A percentile compares a stretch with the other conserved stretches of the same genome.
phyloP scores from a whole-genome alignment of 2,329 filamentous ascomycete genomes.

The Allantophomopsis cytisporea region DNA sequence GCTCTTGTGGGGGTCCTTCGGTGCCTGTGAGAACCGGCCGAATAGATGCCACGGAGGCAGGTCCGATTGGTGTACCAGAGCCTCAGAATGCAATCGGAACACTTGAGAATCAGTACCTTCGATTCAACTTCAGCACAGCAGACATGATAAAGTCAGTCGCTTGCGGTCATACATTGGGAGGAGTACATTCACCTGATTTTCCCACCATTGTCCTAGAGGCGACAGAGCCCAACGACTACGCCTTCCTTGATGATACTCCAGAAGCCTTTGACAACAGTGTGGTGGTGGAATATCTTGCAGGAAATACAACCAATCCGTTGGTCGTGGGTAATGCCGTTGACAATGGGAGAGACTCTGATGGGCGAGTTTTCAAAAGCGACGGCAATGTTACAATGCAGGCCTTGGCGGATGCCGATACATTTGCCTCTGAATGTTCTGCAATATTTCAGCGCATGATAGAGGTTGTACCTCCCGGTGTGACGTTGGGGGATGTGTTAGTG shows the following conservation, averaged over 20 bases:
- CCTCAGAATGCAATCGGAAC: slow-evolving; percentile 26
- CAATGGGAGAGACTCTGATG: slow-evolving; percentile 35
- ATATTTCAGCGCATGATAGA: slow-evolving; percentile 49
- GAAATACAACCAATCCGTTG: slow-evolving; percentile 38
- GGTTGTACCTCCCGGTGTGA: slow-evolving; percentile 36
- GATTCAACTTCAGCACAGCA: slow-evolving; percentile 39
- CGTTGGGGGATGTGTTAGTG: slow-evolving; percentile 34
- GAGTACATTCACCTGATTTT: slow-evolving; percentile 40
- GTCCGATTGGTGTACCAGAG: slow-evolving; percentile 36
- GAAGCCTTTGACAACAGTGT: slow-evolving; percentile 42
- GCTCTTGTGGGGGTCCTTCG: slow-evolving; percentile 42
- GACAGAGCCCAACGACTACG: slow-evolving; percentile 22
- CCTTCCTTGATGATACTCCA: slow-evolving; percentile 28
- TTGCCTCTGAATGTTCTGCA: slow-evolving; percentile 31
- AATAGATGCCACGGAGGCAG: slow-evolving; percentile 34
- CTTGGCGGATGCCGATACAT: slow-evolving; percentile 29
- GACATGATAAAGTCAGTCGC: slow-evolving; percentile 48
- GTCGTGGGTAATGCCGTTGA: slow-evolving; percentile 28
- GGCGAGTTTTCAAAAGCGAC: slow-evolving; percentile 40
- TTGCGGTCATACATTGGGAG: slow-evolving; percentile 47
- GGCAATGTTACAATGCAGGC: slow-evolving; percentile 37
- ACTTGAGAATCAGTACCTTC: slow-evolving; percentile 38
- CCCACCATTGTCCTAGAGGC: slow-evolving; percentile 31
- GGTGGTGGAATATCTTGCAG: slow-evolving; percentile 40
- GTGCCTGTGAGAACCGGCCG: slow-evolving; percentile 39